These are phyloP conservation scores for Termitomyces sp. DNA, from an alignment of 768 basidiomycete species.

Conservation along the genomic window DNA sequence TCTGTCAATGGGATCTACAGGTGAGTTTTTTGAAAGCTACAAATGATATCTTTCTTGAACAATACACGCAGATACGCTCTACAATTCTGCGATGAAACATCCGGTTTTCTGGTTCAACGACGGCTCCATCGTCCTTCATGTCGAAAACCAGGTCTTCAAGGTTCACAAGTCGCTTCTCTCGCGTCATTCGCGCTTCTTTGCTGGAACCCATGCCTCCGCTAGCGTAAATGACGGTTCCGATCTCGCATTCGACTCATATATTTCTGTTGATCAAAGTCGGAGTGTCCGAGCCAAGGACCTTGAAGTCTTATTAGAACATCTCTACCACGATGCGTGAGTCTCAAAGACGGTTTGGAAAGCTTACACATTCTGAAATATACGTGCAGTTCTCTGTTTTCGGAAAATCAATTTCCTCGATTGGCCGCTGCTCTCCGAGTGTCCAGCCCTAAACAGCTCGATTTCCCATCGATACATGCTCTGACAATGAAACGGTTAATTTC, in stretches of 20 bases:
- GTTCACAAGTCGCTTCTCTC: constrained; percentile 51
- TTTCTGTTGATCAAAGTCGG: constrained; percentile 32
- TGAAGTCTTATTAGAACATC: constrained; percentile 52
- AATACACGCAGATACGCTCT: not conserved
- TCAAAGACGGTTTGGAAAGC: not conserved
- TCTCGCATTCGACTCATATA: constrained; percentile 5
- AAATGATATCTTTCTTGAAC: not conserved
- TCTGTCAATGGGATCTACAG: not conserved
- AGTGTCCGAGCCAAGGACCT: constrained; percentile 44
- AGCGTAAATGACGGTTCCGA: not conserved
- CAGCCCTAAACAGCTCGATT: constrained; percentile 50
- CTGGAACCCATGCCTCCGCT: not conserved
- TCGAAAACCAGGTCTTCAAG: constrained; percentile 46
- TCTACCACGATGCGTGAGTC: constrained; percentile 69
- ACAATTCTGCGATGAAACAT: constrained; percentile 23
- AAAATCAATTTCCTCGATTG: constrained; percentile 43
- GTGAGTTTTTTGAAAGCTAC: not conserved
- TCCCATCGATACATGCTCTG: constrained; percentile 46
- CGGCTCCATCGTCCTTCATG: constrained; percentile 51
- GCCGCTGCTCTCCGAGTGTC: constrained; percentile 55
- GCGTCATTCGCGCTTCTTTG: constrained; percentile 44
- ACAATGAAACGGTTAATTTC: constrained; percentile 38
- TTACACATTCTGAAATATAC: not conserved
- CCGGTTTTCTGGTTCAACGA: constrained; percentile 65
- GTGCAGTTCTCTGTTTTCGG: constrained; percentile 42